Evolutionary conservation across 2,329 filamentous ascomycete genomes (phyloP).

Genomic region (Colletotrichum sp.): DNA sequence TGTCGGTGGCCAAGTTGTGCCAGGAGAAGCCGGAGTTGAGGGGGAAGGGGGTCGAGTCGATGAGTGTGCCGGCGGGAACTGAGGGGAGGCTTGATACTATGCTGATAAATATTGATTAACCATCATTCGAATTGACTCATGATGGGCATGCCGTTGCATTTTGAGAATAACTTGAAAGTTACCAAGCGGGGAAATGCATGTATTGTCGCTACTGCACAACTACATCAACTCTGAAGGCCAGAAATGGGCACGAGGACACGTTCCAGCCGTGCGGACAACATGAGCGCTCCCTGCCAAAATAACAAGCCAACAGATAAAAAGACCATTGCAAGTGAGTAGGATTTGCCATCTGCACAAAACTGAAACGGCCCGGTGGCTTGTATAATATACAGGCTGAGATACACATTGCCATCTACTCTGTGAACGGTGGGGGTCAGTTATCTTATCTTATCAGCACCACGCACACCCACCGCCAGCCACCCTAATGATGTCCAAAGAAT

Average conservation of each 20-base stretch:
- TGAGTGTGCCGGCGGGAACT: neutral
- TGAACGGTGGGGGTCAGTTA: neutral
- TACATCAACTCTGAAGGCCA: neutral
- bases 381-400: neutral
- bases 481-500: neutral
- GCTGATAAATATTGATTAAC: neutral
- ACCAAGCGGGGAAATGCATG: neutral
- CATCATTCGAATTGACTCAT: neutral
- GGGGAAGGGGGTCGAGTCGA: neutral
- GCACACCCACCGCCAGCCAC: neutral
- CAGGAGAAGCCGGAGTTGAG: neutral
- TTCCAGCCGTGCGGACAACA: neutral
- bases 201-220: neutral
- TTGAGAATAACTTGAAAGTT: neutral
- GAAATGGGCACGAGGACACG: too few species aligned
- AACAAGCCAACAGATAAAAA: neutral
- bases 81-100: neutral
- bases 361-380: neutral
- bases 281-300: neutral
- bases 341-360: neutral
- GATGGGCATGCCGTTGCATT: rapidly evolving
- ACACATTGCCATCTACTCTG: neutral
- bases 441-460: neutral
- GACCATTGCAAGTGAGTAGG: neutral
- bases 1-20: neutral